Percentiles rank a stretch among this genome's conserved stretches.
Conservation (phyloP, 768 basidiomycete species). For the Chalciporus pseudorubinellus region DNA sequence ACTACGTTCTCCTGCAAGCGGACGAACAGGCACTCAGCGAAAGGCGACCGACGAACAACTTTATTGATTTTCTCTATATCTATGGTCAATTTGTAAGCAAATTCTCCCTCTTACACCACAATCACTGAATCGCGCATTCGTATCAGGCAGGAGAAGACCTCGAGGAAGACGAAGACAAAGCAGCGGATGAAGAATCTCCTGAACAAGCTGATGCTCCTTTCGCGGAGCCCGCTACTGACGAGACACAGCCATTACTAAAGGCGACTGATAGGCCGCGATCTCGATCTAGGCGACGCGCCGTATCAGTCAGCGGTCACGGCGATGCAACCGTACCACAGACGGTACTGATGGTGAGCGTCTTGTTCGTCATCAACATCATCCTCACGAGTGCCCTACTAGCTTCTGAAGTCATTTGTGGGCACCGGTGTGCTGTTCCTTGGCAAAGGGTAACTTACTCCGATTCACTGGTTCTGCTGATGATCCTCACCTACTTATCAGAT, state of each 20-base stretch:
- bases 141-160: conserved; percentile 85
- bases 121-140: conserved; percentile 3
- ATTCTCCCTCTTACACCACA: neutral
- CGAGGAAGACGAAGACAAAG: conserved; percentile 78
- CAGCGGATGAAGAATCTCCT: conserved; percentile 53
- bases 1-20: conserved; percentile 76
- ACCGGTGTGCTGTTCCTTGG: conserved; percentile 96
- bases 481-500: conserved; percentile 44
- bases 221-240: conserved; percentile 26
- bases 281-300: conserved; percentile 51
- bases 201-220: conserved; percentile 22
- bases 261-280: conserved; percentile 42
- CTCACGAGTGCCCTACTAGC: conserved; percentile 38
- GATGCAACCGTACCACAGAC: conserved; percentile 91
- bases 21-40: conserved; percentile 64
- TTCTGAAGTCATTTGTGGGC: conserved; percentile 92
- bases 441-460: conserved; percentile 59
- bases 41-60: conserved; percentile 69
- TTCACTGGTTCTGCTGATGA: neutral
- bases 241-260: conserved; percentile 58
- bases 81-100: conserved; percentile 92
- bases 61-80: conserved; percentile 91
- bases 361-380: neutral
- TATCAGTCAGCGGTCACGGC: conserved; percentile 64
- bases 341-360: conserved; percentile 74